Evolutionary conservation across 768 basidiomycete species (phyloP).

Genomic region (Kwoniella mangroviensis): DNA sequence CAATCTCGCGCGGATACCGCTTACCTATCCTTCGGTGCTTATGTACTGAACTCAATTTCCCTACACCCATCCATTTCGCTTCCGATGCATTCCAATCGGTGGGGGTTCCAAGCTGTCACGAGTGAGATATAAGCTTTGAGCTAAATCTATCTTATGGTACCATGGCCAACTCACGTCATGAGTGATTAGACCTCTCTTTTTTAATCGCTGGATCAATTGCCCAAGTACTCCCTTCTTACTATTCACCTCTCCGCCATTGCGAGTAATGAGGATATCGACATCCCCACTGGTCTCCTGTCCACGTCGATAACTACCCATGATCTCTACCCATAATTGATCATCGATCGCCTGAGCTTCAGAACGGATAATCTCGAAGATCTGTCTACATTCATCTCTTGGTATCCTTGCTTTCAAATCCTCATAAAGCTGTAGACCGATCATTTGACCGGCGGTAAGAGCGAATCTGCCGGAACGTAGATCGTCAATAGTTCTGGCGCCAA

Average conservation of each 20-base stretch:
- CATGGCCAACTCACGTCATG: constrained; percentile 61
- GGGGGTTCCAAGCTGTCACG: constrained; percentile 67
- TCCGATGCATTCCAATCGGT: constrained; percentile 72
- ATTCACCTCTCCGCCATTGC: constrained; percentile 71
- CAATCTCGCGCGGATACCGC: constrained; percentile 10
- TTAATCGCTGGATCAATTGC: constrained; percentile 66
- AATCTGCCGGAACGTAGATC: constrained; percentile 63
- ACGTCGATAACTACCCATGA: constrained; percentile 92
- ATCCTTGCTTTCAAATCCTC: constrained; percentile 84
- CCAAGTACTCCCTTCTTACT: constrained; percentile 74
- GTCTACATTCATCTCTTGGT: constrained; percentile 76
- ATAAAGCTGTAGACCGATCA: constrained; percentile 54
- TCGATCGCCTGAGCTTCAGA: constrained; percentile 74
- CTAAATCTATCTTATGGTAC: neutral
- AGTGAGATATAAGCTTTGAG: constrained; percentile 2
- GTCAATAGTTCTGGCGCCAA: constrained; percentile 76
- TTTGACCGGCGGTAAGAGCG: constrained; percentile 18
- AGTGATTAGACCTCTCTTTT: constrained; percentile 68
- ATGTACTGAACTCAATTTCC: constrained; percentile 62
- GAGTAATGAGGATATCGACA: constrained; percentile 84
- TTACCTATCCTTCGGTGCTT: constrained; percentile 71
- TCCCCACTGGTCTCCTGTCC: constrained; percentile 85
- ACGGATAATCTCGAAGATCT: constrained; percentile 74
- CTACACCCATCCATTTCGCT: constrained; percentile 79
- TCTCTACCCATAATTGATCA: constrained; percentile 71